A percentile compares a stretch with the other conserved stretches of the same genome.
phyloP scores from a whole-genome alignment of 1,139 yeast species.

The Sugiyamaella sp. region DNA sequence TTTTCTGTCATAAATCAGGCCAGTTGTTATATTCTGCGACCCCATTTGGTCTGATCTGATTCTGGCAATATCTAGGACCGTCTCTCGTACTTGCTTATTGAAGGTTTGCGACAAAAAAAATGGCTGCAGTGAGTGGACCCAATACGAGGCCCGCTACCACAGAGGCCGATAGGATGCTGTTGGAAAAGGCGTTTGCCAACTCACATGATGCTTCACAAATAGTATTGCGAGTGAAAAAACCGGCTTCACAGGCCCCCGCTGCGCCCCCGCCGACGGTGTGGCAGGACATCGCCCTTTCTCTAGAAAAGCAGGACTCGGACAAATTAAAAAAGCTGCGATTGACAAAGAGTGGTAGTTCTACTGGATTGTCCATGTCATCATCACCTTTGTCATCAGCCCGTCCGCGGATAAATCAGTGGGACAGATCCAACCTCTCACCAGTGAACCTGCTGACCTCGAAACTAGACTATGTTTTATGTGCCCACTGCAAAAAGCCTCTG shows the following conservation, averaged over 20 bases:
- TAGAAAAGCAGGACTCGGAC: slow-evolving; percentile 17
- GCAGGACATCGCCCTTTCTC: slow-evolving; percentile 21
- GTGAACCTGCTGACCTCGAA: slow-evolving; percentile 37
- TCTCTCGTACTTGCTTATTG: too few relatives aligned
- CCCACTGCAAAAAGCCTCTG: slow-evolving; percentile 40
- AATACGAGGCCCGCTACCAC: background rate
- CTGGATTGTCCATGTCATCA: background rate
- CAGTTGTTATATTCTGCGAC: too few relatives aligned
- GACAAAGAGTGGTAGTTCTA: background rate
- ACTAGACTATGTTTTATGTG: slow-evolving; percentile 38
- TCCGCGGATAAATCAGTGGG: slow-evolving; percentile 35
- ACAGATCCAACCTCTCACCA: slow-evolving; percentile 34
- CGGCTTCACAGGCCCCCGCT: slow-evolving; percentile 1
- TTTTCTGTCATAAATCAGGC: too few relatives aligned
- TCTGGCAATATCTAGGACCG: background rate
- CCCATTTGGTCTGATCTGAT: background rate
- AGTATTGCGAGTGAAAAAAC: slow-evolving; percentile 19
- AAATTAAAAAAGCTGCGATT: background rate
- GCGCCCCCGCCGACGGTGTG: slow-evolving; percentile 12
- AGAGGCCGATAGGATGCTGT: slow-evolving; percentile 15
- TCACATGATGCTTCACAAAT: slow-evolving; percentile 21
- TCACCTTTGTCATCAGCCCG: too few relatives aligned
- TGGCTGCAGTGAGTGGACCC: slow-evolving; percentile 1
- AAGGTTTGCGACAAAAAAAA: background rate
- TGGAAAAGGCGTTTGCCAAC: slow-evolving; percentile 21